Conservation (phyloP, 2,329 filamentous ascomycete species). For the Leptoxyphium fumago region DNA sequence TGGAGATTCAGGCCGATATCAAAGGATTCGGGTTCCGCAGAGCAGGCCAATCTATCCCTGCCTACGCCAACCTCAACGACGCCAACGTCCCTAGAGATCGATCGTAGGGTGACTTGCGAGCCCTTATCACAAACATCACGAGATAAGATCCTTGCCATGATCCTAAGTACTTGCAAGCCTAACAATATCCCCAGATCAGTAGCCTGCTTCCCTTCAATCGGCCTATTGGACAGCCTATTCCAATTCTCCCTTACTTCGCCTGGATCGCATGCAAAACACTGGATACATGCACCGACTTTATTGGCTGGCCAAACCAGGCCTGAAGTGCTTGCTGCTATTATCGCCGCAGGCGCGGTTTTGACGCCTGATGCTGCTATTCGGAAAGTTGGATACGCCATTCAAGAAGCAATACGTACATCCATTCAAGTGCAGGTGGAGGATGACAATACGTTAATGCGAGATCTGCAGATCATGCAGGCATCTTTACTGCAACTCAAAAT, state of each 20-base stretch:
- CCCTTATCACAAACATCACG: slow-evolving; percentile 26
- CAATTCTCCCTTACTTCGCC: slow-evolving; percentile 46
- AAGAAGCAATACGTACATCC: slow-evolving; percentile 32
- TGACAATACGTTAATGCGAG: slow-evolving; percentile 35
- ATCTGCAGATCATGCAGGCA: slow-evolving; percentile 37
- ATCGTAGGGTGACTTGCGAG: slow-evolving; percentile 27
- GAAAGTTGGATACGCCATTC: slow-evolving; percentile 42
- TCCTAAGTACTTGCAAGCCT: slow-evolving; percentile 43
- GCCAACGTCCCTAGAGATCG: slow-evolving; percentile 19
- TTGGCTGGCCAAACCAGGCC: slow-evolving; percentile 40
- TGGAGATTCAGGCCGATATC: slow-evolving; percentile 30
- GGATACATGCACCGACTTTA: slow-evolving; percentile 48
- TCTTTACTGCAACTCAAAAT: slow-evolving; percentile 37
- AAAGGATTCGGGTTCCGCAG: slow-evolving; percentile 20
- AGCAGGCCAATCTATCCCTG: slow-evolving; percentile 26
- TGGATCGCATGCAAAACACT: slow-evolving; percentile 41
- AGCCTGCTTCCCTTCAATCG: slow-evolving; percentile 47
- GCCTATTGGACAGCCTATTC: slow-evolving; percentile 45
- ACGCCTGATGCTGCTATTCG: slow-evolving; percentile 43
- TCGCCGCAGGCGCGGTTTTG: slow-evolving; percentile 45
- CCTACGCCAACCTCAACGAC: slow-evolving; percentile 17
- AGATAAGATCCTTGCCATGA: slow-evolving; percentile 49
- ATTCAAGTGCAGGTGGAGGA: slow-evolving; percentile 30
- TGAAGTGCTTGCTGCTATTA: slow-evolving; percentile 45
- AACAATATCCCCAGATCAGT: slow-evolving; percentile 37